These are phyloP conservation scores for Boletellus emodensis DNA, from an alignment of 768 basidiomycete genomes.

Conservation along the genomic window DNA sequence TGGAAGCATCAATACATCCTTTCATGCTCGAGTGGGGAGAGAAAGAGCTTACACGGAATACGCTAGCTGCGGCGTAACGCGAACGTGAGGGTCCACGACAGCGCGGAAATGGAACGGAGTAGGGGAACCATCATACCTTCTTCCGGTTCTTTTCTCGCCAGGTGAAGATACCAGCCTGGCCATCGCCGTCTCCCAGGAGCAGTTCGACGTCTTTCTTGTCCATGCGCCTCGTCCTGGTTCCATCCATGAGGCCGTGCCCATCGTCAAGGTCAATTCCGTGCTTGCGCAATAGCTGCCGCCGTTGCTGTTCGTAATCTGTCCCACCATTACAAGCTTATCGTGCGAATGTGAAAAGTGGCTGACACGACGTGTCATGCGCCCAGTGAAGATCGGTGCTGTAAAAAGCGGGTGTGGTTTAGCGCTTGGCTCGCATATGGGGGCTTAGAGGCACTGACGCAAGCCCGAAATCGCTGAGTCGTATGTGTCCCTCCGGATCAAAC, in stretches of 20 bases:
- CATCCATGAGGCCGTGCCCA: constrained; percentile 57
- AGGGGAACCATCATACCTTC: constrained; percentile 55
- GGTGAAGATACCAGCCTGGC: constrained; percentile 82
- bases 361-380: constrained; percentile 94
- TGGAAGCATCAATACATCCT: constrained; percentile 23
- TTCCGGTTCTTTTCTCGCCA: constrained; percentile 93
- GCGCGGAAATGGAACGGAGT: constrained; percentile 28
- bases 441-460: constrained; percentile 66
- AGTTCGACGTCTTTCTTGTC: constrained; percentile 78
- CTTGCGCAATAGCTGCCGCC: constrained; percentile 81
- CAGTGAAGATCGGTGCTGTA: constrained; percentile 87
- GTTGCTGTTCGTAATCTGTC: constrained; percentile 91
- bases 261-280: constrained; percentile 96
- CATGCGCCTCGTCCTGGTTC: constrained; percentile 72
- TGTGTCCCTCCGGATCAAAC: constrained; percentile 89
- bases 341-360: constrained; percentile 12
- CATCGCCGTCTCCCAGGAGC: constrained; percentile 80
- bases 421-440: constrained; percentile 8
- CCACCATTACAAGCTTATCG: constrained; percentile 6
- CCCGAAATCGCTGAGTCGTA: constrained; percentile 94
- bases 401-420: constrained; percentile 19
- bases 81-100: constrained; percentile 21
- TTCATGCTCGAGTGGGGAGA: constrained; percentile 12
- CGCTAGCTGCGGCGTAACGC: constrained; percentile 54
- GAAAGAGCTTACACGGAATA: constrained; percentile 73